phyloP scores from a whole-genome alignment of 257 asterid genomes.

The Capsicum pubescens region DNA sequence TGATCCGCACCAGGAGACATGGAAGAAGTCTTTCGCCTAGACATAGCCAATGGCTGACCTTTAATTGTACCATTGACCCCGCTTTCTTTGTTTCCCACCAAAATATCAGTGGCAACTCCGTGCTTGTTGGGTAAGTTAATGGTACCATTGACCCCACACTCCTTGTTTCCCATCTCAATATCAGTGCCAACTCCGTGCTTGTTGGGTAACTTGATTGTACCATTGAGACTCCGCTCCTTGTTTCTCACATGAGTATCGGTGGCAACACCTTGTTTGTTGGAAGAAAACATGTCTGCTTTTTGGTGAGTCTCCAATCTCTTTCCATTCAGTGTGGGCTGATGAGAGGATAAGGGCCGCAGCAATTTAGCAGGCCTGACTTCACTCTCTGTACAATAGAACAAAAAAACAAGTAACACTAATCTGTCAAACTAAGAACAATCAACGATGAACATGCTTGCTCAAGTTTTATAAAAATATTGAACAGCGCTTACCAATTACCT shows the following conservation, averaged over 20 bases:
- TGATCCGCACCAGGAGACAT: conserved; percentile 39
- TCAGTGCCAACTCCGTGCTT: conserved; percentile 39
- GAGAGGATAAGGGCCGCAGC: conserved; percentile 45
- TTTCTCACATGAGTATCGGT: conserved; percentile 34
- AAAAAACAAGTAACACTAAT: conserved; percentile 40
- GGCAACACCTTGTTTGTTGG: conserved; percentile 41
- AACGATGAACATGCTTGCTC: conserved; percentile 28
- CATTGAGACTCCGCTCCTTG: conserved; percentile 47
- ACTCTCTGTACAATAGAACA: conserved; percentile 53
- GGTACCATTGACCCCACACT: conserved; percentile 48
- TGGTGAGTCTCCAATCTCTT: conserved; percentile 48
- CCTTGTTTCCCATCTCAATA: conserved; percentile 37
- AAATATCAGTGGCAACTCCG: conserved; percentile 37
- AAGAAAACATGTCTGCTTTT: conserved; percentile 38
- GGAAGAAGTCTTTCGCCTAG: conserved; percentile 44
- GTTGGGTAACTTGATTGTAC: conserved; percentile 45
- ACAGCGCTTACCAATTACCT: neutral
- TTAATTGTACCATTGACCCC: conserved; percentile 54
- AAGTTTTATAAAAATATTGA: neutral
- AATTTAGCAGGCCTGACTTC: conserved; percentile 64
- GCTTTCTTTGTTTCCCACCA: conserved; percentile 37
- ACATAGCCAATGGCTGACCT: conserved; percentile 42
- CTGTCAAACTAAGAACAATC: conserved; percentile 35
- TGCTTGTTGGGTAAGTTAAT: conserved; percentile 41
- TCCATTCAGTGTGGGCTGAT: conserved; percentile 55